phyloP scores from a whole-genome alignment of 2,329 filamentous ascomycete species.

The Anisogramma anomala region DNA sequence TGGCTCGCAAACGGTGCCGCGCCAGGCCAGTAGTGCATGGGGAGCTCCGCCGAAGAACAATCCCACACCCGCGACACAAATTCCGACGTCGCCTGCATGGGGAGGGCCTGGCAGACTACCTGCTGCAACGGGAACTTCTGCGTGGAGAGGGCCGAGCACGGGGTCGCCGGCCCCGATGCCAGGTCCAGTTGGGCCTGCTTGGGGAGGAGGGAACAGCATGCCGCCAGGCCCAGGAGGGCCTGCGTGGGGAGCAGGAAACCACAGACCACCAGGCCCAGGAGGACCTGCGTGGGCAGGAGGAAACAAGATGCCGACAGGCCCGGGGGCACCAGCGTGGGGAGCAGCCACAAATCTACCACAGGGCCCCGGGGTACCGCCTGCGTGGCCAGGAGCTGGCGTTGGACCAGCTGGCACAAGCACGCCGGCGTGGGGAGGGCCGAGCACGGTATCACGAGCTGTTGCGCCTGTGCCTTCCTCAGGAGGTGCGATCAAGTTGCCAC shows the following conservation, averaged over 20 bases:
- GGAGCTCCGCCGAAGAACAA: conserved; percentile 1
- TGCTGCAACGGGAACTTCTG: conserved; percentile 6
- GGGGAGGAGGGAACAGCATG: neutral
- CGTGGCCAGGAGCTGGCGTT: no score
- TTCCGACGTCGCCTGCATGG: neutral
- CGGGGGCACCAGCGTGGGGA: neutral
- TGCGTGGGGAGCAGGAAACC: neutral
- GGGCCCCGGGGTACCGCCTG: no score
- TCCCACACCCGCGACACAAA: neutral
- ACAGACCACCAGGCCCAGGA: neutral
- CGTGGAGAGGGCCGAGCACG: conserved; percentile 1
- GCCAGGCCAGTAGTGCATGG: conserved; percentile 11
- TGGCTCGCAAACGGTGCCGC: conserved; percentile 9
- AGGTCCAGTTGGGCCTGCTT: no score
- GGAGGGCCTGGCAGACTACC: conserved; percentile 5
- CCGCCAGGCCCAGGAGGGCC: neutral
- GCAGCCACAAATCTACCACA: no score
- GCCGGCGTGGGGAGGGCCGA: conserved; percentile 2
- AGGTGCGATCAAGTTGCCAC: no score
- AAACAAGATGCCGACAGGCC: neutral
- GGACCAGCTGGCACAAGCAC: conserved; percentile 1
- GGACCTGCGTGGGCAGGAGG: conserved; percentile 2
- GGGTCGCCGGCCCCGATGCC: neutral
- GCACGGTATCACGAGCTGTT: no score
- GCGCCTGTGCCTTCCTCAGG: no score